Evolutionary conservation across 352 stramenopile species (phyloP).

Genomic region (Globisporangium heterothallicum): DNA sequence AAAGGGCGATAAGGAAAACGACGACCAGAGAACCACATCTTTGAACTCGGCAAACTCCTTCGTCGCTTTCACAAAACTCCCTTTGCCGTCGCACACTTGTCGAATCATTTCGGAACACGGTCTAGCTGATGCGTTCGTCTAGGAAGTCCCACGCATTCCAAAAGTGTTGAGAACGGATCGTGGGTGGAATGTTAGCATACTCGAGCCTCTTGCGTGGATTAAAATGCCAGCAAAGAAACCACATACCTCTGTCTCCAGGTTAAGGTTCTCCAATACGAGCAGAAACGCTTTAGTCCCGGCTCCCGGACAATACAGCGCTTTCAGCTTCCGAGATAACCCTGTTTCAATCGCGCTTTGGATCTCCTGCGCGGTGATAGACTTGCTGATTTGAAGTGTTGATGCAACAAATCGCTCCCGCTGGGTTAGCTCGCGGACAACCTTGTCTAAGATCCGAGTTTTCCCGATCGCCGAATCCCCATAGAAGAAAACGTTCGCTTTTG

Average conservation of each 20-base stretch:
- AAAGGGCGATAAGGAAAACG: conserved; percentile 42
- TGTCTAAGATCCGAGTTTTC: conserved; percentile 42
- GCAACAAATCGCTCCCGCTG: conserved; percentile 28
- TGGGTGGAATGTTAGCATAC: background rate
- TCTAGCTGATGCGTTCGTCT: background rate
- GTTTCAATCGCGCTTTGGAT: conserved; percentile 36
- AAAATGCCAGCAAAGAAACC: background rate
- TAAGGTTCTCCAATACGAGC: conserved; percentile 54
- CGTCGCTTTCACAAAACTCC: conserved; percentile 41
- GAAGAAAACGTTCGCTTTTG: conserved; percentile 43
- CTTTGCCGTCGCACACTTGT: conserved; percentile 51
- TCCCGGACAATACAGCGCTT: conserved; percentile 46
- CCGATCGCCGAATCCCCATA: conserved; percentile 42
- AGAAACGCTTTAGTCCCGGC: conserved; percentile 38
- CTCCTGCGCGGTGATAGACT: conserved; percentile 15
- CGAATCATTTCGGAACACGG: conserved; percentile 51
- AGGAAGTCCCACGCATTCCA: background rate
- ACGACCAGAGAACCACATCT: conserved; percentile 37
- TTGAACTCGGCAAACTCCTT: conserved; percentile 59
- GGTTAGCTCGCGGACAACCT: conserved; percentile 30
- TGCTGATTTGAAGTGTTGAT: conserved; percentile 29
- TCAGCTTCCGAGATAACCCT: conserved; percentile 43
- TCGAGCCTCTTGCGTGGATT: too few species aligned
- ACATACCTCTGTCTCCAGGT: conserved; percentile 44
- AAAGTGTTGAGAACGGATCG: background rate